Evolutionary conservation across 2,329 filamentous ascomycete genomes (phyloP).

Genomic region (Macrophomina phaseolina): DNA sequence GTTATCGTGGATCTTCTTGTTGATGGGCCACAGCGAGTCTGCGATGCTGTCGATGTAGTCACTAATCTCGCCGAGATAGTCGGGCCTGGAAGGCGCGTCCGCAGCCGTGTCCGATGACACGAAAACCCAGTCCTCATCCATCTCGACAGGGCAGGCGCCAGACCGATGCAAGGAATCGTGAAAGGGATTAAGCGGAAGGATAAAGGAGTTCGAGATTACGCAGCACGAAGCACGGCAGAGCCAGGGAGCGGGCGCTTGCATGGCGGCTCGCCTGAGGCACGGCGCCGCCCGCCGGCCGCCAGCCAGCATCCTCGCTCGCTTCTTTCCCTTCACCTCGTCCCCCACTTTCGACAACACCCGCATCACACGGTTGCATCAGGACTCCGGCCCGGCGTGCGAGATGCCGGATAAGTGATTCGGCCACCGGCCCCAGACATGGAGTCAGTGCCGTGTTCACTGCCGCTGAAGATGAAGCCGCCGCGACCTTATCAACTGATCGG

Average conservation of each 20-base stretch:
- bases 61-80: conserved; percentile 40
- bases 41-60: conserved; percentile 49
- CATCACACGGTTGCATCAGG: conserved; percentile 8
- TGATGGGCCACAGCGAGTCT: conserved; percentile 52
- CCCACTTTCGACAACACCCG: conserved; percentile 14
- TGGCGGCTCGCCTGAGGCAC: neutral
- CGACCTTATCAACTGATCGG: conserved; percentile 4
- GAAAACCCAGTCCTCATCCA: conserved; percentile 22
- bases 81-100: neutral
- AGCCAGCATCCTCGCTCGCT: neutral
- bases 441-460: neutral
- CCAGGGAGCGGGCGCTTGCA: neutral
- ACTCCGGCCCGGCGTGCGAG: neutral
- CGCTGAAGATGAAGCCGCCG: neutral
- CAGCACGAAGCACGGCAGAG: neutral
- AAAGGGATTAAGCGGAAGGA: neutral
- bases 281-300: neutral
- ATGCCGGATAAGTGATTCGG: conserved; percentile 9
- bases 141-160: neutral
- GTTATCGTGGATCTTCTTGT: conserved; percentile 59
- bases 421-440: neutral
- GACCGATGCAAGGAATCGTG: neutral
- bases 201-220: neutral
- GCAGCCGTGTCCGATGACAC: neutral
- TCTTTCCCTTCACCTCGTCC: neutral